Percentiles rank a stretch among this genome's conserved stretches.
Conservation (phyloP, 306 rosid species). For the Benincasa hispida region DNA sequence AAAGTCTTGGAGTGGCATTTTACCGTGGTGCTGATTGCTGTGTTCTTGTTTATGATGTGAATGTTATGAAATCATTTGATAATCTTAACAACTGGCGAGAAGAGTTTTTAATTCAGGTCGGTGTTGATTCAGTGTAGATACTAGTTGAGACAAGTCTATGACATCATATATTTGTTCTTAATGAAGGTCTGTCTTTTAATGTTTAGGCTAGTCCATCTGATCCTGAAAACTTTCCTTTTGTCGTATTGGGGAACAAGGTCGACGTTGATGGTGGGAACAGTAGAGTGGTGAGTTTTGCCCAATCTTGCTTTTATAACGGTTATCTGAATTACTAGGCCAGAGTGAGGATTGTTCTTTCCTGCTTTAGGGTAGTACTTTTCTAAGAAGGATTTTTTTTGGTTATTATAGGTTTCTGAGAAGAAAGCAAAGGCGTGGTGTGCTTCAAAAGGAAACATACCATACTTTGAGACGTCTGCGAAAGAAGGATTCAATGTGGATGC, state of each 20-base stretch:
- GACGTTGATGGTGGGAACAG: slow-evolving; percentile 98
- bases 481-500: slow-evolving; percentile 97
- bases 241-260: slow-evolving; percentile 95
- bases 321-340: not conserved
- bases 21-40: slow-evolving; percentile 99
- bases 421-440: slow-evolving; percentile 99
- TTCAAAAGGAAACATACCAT: slow-evolving; percentile 96
- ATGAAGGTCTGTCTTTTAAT: slow-evolving; percentile 16
- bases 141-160: not conserved
- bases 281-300: slow-evolving; percentile 61
- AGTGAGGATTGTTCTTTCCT: not conserved
- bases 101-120: slow-evolving; percentile 95
- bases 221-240: slow-evolving; percentile 97
- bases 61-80: slow-evolving; percentile 91
- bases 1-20: slow-evolving; percentile 98
- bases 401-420: slow-evolving; percentile 84
- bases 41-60: slow-evolving; percentile 95
- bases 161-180: not conserved
- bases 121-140: not conserved
- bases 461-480: slow-evolving; percentile 97
- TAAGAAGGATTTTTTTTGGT: not conserved
- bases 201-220: slow-evolving; percentile 97
- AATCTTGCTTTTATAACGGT: not conserved
- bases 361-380: not conserved
- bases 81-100: slow-evolving; percentile 98